Percentiles rank a stretch among this genome's conserved stretches.
These are phyloP conservation scores for Lyophyllum shimeji DNA, from an alignment of 768 basidiomycete species.

Conservation along the genomic window DNA sequence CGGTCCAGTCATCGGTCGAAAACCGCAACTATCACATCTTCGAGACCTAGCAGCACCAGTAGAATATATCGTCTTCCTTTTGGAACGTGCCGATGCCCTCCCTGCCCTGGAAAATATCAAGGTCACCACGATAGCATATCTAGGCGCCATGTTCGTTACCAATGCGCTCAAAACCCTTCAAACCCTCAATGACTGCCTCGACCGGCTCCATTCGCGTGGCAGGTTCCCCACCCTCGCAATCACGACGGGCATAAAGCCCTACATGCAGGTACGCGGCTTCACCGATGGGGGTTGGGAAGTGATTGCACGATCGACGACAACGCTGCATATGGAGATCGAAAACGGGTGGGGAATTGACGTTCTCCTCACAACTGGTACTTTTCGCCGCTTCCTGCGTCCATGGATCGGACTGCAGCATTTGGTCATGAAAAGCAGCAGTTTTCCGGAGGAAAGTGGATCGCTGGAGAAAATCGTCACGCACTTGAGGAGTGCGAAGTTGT, in stretches of 20 bases:
- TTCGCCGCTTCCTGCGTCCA: neutral
- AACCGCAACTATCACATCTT: neutral
- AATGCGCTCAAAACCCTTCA: neutral
- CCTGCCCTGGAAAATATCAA: neutral
- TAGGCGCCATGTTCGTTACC: neutral
- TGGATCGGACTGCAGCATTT: neutral
- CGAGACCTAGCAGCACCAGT: neutral
- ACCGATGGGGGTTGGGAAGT: neutral
- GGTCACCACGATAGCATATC: neutral
- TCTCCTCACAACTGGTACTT: neutral
- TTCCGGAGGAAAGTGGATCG: neutral
- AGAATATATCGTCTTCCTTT: neutral
- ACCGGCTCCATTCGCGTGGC: neutral
- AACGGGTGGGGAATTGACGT: neutral
- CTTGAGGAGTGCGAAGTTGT: neutral
- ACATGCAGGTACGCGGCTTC: neutral
- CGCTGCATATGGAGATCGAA: neutral
- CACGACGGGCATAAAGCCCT: too few relatives aligned
- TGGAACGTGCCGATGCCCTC: neutral
- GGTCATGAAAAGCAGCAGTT: neutral
- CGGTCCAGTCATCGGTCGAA: neutral
- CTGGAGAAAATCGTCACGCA: neutral
- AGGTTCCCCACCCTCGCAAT: neutral
- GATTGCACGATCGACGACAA: neutral
- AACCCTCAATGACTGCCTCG: neutral